phyloP scores from a whole-genome alignment of 2,329 filamentous ascomycete species.

The Talaromyces sp. region DNA sequence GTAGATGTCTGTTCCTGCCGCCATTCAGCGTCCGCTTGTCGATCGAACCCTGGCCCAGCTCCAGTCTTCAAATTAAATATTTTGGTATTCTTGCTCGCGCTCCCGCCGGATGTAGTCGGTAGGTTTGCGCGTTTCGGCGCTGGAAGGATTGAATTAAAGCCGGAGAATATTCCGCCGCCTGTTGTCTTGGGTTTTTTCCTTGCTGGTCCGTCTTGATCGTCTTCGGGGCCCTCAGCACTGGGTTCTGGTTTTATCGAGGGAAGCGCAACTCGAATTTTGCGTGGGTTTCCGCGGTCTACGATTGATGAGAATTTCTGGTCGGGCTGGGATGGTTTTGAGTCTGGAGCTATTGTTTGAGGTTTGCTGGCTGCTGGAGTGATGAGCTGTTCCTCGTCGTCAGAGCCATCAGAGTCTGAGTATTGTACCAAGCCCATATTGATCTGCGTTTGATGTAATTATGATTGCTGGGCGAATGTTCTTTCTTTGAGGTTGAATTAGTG shows the following conservation, averaged over 20 bases:
- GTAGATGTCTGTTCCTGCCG: conserved; percentile 25
- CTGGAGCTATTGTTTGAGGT: conserved; percentile 21
- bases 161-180: conserved; percentile 66
- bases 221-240: conserved; percentile 29
- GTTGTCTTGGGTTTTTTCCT: conserved; percentile 67
- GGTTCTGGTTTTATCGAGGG: conserved; percentile 52
- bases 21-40: conserved; percentile 51
- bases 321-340: conserved; percentile 27
- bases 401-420: conserved; percentile 75
- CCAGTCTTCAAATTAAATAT: conserved; percentile 78
- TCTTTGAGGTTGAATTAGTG: neutral
- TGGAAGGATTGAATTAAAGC: conserved; percentile 83
- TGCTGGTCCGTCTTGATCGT: conserved; percentile 56
- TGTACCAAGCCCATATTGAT: conserved; percentile 69
- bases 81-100: conserved; percentile 37
- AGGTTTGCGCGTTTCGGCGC: conserved; percentile 63
- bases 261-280: conserved; percentile 80
- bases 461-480: neutral
- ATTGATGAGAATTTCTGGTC: conserved; percentile 66
- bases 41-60: conserved; percentile 74
- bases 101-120: conserved; percentile 16
- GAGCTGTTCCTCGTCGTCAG: conserved; percentile 55
- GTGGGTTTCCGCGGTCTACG: conserved; percentile 73
- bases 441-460: neutral
- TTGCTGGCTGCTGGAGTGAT: conserved; percentile 22